Base-by-base conservation (phyloP, 345 rosid species). In the Murraya paniculata region DNA sequence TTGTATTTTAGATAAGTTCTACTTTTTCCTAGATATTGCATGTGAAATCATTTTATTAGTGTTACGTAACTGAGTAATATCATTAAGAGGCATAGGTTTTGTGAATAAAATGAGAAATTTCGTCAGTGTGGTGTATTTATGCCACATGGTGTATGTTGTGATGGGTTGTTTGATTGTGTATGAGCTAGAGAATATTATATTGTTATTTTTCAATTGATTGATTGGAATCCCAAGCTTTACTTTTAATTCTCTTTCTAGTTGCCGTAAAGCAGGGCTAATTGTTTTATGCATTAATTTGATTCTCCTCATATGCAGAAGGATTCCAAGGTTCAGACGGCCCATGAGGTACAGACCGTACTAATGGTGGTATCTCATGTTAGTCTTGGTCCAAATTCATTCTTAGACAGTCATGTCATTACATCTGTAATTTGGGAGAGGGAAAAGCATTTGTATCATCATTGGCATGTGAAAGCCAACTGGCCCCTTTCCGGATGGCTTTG, bases 281-380 rank as follows among this genome's bases (percentile, higher is more conserved):
- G 67, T 78, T 64, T 56, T 50, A 35, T 55, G 3, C 35, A 1
- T 21, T 25, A 55, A 66, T n/a, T 71, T 60, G 64, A 57, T 79
- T 69, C 57, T 53, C 66, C 71, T 84, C 50, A 81, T 86, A 58
- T 77, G 81, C 97, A 96, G 99, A 88, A 92, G 97, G 89, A 85
- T 90, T 77, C 98, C 99, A 2, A 91, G 99, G 90, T 94, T 89
- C 86, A 87, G 99, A 85, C 88, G 98, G 74, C 92, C 99, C 0
- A 87, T 87, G 89, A 86, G 99, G 39, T 96, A 92, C 79, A 90
- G 98, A 83, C 99, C 99, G 9, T 96, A 96, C 87, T 94, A 85
- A 83, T 81, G 71, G 66, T 22, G 62, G 75, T 53, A 36, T 72
- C 71, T 64, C 70, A 60, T 25, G 0, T 80, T 33, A 24, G 25